Base-by-base conservation (phyloP, 768 basidiomycete genomes). In the Neoboletus subvelutipes region DNA sequence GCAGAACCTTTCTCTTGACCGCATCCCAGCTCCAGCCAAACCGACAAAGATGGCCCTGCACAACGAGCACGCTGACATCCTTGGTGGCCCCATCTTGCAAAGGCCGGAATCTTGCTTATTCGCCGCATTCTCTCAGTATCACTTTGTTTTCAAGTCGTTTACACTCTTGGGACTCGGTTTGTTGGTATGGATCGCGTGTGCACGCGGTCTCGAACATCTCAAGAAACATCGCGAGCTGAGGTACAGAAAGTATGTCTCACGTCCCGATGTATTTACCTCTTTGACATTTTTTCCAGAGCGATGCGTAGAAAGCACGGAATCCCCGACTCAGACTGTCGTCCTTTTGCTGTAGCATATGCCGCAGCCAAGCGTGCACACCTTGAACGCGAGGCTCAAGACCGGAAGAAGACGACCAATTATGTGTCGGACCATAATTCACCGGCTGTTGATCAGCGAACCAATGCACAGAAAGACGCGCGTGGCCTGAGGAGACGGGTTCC, bases 291-390 rank as follows among this genome's bases (percentile, higher is more conserved):
- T 55, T 13, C 37, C 61, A 91, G 88, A 64, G 78, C 84, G 60
- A 84, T 85, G 78, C 83, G 91, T 58, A 77, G 91, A 61, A 78
- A 82, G 73, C 83, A 91, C 67, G 92, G 91, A 45, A 93, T 93
- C 57, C 92, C 91, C 18, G 91, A 93, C 76, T 79, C 78, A 55
- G 91, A 93, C 76, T 79, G 84, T 60, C 80, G 91, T 33, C 89
- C 91, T 13, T 93, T 93, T 78, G 88, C 88, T 70, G 88, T 92
- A 60, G 92, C 91, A n/a, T 90, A 89, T 72, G 82, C 89, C 61
- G 88, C 87, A 56, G 86, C 84, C 39, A 73, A 79, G 58, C 78
- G 78, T 53, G 75, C 80, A 45, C 80, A 82, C 59, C 78, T 83
- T 64, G 82, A 87, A 64, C 73, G 71, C 52, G 75, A 80, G 62